These are phyloP conservation scores for Russula abietina DNA, from an alignment of 768 basidiomycete species.

Conservation along the genomic window DNA sequence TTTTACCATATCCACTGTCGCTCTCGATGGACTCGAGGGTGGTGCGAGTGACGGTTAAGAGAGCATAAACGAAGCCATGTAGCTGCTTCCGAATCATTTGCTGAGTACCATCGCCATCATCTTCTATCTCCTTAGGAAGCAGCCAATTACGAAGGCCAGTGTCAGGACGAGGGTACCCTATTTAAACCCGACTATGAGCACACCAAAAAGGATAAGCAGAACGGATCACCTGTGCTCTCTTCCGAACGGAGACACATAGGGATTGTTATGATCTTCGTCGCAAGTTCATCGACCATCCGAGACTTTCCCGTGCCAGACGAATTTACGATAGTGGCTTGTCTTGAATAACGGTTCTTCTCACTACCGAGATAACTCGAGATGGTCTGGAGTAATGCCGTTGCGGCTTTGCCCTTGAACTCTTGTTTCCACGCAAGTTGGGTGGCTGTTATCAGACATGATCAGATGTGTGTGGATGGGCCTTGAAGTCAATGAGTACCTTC, in stretches of 20 bases:
- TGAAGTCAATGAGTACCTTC: too few relatives aligned
- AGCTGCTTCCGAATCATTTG: not conserved
- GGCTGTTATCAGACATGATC: not conserved
- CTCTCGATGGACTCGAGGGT: not conserved
- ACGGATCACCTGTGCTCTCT: not conserved
- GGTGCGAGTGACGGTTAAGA: not conserved
- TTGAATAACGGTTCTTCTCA: not conserved
- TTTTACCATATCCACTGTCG: too few relatives aligned
- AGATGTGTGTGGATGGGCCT: not conserved
- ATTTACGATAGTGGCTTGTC: not conserved
- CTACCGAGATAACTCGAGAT: not conserved
- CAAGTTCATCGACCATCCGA: too few relatives aligned
- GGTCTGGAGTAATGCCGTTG: not conserved
- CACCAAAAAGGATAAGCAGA: not conserved
- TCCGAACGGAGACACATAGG: not conserved
- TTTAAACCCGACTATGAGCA: too few relatives aligned
- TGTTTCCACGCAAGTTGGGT: not conserved
- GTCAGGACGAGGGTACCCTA: not conserved
- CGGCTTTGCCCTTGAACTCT: not conserved
- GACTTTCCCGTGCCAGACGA: conserved; percentile 3
- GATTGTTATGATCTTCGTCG: not conserved
- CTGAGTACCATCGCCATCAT: too few relatives aligned
- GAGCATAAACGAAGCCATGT: not conserved
- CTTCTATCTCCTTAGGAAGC: too few relatives aligned
- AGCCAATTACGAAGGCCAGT: too few relatives aligned